Evolutionary conservation across 495 filamentous ascomycete species (phyloP).

Genomic region (Apodospora peruviana): DNA sequence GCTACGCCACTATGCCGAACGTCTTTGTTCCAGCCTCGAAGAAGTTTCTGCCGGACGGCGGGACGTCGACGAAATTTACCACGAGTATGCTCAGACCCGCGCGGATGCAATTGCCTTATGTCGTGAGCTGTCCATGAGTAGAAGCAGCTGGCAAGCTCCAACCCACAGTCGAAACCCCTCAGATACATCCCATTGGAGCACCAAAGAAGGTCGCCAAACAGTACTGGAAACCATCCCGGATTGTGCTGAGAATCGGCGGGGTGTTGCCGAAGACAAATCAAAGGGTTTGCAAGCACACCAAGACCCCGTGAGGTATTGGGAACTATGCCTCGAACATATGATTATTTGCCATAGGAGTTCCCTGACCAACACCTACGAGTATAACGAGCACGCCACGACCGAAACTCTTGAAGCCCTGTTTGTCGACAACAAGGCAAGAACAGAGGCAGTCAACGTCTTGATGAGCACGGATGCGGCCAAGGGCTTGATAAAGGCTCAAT

Average conservation of each 20-base stretch:
- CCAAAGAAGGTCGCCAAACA: too few species aligned
- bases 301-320: constrained; percentile 26
- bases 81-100: neutral
- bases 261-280: too few species aligned
- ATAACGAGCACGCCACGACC: constrained; percentile 24
- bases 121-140: too few species aligned
- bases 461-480: too few species aligned
- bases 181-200: too few species aligned
- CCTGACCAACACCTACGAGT: constrained; percentile 23
- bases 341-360: constrained; percentile 17
- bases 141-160: too few species aligned
- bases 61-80: neutral
- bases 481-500: too few species aligned
- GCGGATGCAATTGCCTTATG: too few species aligned
- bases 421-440: neutral
- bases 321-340: constrained; percentile 22
- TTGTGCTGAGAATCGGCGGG: too few species aligned
- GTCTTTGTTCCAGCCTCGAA: neutral
- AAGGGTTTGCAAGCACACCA: too few species aligned
- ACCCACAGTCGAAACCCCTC: too few species aligned
- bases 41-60: neutral
- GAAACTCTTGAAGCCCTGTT: neutral
- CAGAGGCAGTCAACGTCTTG: neutral
- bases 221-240: too few species aligned
- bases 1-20: neutral